Evolutionary conservation across 73 alveolate genomes (phyloP).

Genomic region (Paramecium primaurelia): DNA sequence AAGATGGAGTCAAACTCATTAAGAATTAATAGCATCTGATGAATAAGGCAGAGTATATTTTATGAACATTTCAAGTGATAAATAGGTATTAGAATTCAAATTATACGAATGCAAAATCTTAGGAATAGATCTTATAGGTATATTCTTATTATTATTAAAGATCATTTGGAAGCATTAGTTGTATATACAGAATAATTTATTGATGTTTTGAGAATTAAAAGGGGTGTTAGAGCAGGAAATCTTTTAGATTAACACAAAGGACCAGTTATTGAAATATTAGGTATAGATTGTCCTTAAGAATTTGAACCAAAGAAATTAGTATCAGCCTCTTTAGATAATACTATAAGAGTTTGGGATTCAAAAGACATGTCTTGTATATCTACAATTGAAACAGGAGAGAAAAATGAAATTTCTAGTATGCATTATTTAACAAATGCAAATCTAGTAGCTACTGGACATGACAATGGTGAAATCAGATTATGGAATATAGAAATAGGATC

Average conservation of each 20-base stretch:
- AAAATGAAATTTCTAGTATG: conserved; percentile 82
- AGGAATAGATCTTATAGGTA: conserved; percentile 19
- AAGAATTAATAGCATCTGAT: conserved; percentile 82
- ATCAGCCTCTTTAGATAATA: conserved; percentile 81
- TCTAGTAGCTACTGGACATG: conserved; percentile 92
- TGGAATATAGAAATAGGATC: conserved; percentile 86
- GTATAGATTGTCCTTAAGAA: conserved; percentile 66
- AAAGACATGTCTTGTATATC: conserved; percentile 75
- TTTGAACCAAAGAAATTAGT: conserved; percentile 64
- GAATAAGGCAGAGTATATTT: conserved; percentile 83
- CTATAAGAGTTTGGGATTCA: conserved; percentile 93
- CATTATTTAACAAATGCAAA: conserved; percentile 78
- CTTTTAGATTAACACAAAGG: conserved; percentile 83
- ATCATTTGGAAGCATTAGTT: conserved; percentile 68
- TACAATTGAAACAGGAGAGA: conserved; percentile 75
- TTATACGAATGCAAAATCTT: conserved; percentile 64
- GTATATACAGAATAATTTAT: conserved; percentile 74
- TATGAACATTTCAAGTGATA: conserved; percentile 85
- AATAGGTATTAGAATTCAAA: conserved; percentile 72
- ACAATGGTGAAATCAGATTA: conserved; percentile 80
- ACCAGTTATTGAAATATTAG: conserved; percentile 74
- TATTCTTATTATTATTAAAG: conserved; percentile 61
- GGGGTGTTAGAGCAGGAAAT: conserved; percentile 83
- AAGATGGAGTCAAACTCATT: conserved; percentile 48
- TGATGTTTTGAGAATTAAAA: conserved; percentile 67